Percentiles rank a stretch among this genome's conserved stretches.
These are phyloP conservation scores for Fusarium chlamydosporum DNA, from an alignment of 2,329 filamentous ascomycete genomes.

Conservation along the genomic window DNA sequence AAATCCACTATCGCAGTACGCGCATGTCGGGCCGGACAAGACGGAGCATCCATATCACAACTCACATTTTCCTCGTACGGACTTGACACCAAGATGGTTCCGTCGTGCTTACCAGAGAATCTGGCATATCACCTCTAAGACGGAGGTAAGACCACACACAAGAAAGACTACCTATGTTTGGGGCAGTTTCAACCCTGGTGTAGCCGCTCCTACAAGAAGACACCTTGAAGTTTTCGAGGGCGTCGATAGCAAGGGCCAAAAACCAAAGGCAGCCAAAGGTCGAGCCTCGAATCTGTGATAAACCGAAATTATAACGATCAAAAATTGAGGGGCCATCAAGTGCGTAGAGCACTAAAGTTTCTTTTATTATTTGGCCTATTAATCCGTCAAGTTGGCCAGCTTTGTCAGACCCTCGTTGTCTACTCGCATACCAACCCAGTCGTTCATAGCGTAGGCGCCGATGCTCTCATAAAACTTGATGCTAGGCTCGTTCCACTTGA, in stretches of 20 bases:
- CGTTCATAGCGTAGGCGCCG: constrained; percentile 75
- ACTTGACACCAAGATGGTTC: constrained; percentile 59
- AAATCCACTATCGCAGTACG: constrained; percentile 53
- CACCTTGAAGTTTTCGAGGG: constrained; percentile 66
- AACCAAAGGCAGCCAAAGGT: constrained; percentile 44
- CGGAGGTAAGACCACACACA: constrained; percentile 55
- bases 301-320: constrained; percentile 1
- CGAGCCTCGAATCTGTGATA: neutral
- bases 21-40: constrained; percentile 35
- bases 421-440: constrained; percentile 83
- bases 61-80: constrained; percentile 51
- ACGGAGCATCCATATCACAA: constrained; percentile 57
- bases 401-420: constrained; percentile 75
- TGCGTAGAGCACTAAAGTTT: neutral
- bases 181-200: constrained; percentile 56
- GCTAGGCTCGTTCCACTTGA: constrained; percentile 94
- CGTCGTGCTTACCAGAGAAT: constrained; percentile 63
- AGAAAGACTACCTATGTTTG: constrained; percentile 60
- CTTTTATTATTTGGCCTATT: constrained; percentile 25
- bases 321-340: neutral
- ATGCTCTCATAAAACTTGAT: constrained; percentile 86
- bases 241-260: constrained; percentile 51
- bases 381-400: constrained; percentile 65
- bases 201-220: constrained; percentile 49
- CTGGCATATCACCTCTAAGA: constrained; percentile 62